Evolutionary conservation across 306 rosid genomes (phyloP).

Genomic region (Malus sylvestris): DNA sequence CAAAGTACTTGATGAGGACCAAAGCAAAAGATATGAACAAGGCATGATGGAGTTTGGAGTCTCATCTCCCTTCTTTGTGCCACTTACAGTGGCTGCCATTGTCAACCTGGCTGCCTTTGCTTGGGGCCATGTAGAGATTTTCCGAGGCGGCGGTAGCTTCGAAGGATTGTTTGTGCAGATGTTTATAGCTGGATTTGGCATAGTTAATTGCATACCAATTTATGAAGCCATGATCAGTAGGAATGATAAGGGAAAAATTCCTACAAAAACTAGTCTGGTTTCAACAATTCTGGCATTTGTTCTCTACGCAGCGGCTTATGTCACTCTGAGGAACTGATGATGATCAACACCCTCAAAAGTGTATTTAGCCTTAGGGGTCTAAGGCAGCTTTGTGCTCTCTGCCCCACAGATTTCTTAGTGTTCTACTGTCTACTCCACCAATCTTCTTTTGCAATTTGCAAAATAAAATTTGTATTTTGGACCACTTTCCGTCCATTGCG

Average conservation of each 20-base stretch:
- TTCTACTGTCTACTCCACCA: too few species aligned
- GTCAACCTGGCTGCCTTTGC: slow-evolving; percentile 21
- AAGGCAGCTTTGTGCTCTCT: too few species aligned
- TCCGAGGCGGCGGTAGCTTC: neutral
- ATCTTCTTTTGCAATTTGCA: too few species aligned
- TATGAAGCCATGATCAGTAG: slow-evolving; percentile 30
- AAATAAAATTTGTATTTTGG: too few species aligned
- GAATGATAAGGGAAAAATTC: slow-evolving; percentile 16
- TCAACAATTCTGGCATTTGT: neutral
- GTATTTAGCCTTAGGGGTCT: neutral
- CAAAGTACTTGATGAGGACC: slow-evolving; percentile 29
- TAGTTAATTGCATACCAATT: slow-evolving; percentile 20
- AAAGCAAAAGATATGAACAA: slow-evolving; percentile 32
- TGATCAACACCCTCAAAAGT: too few species aligned
- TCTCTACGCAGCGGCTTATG: neutral
- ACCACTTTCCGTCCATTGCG: too few species aligned
- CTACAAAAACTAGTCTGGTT: neutral
- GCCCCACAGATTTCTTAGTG: too few species aligned
- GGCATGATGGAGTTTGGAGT: slow-evolving; percentile 31
- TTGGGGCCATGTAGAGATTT: slow-evolving; percentile 1
- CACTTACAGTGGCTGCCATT: slow-evolving; percentile 23
- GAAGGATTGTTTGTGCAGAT: slow-evolving; percentile 17
- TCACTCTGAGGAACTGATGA: neutral
- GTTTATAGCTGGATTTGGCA: slow-evolving; percentile 21
- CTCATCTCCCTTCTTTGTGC: slow-evolving; percentile 30